These are phyloP conservation scores for Penicillium corylophilum DNA, from an alignment of 2,329 filamentous ascomycete species.

Conservation along the genomic window DNA sequence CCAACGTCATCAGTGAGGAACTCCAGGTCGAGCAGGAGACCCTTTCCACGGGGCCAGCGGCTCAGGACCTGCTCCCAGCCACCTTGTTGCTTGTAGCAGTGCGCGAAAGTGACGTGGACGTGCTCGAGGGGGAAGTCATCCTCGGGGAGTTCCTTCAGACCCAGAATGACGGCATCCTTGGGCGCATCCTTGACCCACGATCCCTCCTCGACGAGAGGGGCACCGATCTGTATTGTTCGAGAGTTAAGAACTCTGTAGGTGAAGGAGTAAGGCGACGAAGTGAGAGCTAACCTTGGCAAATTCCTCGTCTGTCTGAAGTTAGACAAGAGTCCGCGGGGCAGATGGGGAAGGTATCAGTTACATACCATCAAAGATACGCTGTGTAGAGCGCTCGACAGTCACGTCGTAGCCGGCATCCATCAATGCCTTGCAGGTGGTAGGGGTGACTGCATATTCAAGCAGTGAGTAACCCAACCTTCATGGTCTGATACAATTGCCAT, in stretches of 20 bases:
- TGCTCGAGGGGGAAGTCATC: conserved; percentile 70
- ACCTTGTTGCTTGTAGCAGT: conserved; percentile 74
- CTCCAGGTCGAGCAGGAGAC: conserved; percentile 80
- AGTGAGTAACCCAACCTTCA: conserved; percentile 10
- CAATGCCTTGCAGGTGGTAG: conserved; percentile 59
- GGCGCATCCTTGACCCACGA: conserved; percentile 66
- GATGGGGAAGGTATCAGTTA: background rate
- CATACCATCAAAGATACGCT: conserved; percentile 58
- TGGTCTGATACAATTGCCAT: conserved; percentile 1
- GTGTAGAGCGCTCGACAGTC: conserved; percentile 65
- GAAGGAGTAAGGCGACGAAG: background rate
- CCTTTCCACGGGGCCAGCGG: conserved; percentile 73
- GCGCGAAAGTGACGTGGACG: conserved; percentile 69
- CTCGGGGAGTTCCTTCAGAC: conserved; percentile 75
- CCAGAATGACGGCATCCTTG: conserved; percentile 68
- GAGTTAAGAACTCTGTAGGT: conserved; percentile 28
- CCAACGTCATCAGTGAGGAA: conserved; percentile 75
- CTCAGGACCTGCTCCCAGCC: conserved; percentile 79
- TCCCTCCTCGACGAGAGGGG: conserved; percentile 63
- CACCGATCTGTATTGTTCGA: conserved; percentile 59
- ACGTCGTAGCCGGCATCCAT: conserved; percentile 69
- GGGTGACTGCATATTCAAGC: conserved; percentile 40
- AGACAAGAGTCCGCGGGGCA: background rate
- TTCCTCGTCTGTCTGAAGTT: conserved; percentile 31
- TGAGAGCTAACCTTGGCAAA: conserved; percentile 32